Conservation (phyloP, 2,329 filamentous ascomycete species). For the Sphaerostilbella broomeana region DNA sequence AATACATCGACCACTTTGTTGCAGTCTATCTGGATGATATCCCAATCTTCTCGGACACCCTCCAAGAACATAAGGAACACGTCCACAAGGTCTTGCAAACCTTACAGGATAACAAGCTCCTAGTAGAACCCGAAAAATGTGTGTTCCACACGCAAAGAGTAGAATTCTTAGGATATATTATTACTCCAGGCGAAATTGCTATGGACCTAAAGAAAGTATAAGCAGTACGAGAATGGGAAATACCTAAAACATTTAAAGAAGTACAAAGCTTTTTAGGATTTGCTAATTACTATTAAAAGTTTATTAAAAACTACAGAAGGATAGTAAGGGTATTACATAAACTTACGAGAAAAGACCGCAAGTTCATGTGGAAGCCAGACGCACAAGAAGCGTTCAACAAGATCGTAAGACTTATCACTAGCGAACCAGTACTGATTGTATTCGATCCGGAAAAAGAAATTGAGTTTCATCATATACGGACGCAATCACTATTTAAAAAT, state of each 20-base stretch:
- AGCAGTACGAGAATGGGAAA: slow-evolving; percentile 4
- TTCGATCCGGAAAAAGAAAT: slow-evolving; percentile 10
- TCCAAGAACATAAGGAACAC: slow-evolving; percentile 17
- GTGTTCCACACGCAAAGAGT: slow-evolving; percentile 14
- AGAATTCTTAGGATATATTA: slow-evolving; percentile 14
- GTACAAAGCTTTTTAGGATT: slow-evolving; percentile 15
- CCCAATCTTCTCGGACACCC: slow-evolving; percentile 17
- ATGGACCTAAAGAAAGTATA: slow-evolving; percentile 16
- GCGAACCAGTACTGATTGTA: slow-evolving; percentile 5
- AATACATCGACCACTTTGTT: slow-evolving; percentile 17
- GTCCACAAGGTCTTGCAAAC: slow-evolving; percentile 14
- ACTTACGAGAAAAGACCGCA: slow-evolving; percentile 9
- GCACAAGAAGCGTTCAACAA: slow-evolving; percentile 6
- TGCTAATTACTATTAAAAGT: slow-evolving; percentile 3
- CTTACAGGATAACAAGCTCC: slow-evolving; percentile 13
- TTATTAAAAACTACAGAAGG: slow-evolving; percentile 4
- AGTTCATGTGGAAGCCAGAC: slow-evolving; percentile 1
- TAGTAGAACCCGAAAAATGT: slow-evolving; percentile 15
- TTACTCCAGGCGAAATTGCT: slow-evolving; percentile 6
- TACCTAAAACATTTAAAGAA: slow-evolving; percentile 11
- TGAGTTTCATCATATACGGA: too few relatives aligned
- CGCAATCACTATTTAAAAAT: too few relatives aligned
- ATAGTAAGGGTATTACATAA: slow-evolving; percentile 4
- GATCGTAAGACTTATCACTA: slow-evolving; percentile 7
- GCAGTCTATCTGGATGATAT: slow-evolving; percentile 19